These are phyloP conservation scores for Teunomyces atbi DNA, from an alignment of 805 yeast genomes.

Conservation along the genomic window DNA sequence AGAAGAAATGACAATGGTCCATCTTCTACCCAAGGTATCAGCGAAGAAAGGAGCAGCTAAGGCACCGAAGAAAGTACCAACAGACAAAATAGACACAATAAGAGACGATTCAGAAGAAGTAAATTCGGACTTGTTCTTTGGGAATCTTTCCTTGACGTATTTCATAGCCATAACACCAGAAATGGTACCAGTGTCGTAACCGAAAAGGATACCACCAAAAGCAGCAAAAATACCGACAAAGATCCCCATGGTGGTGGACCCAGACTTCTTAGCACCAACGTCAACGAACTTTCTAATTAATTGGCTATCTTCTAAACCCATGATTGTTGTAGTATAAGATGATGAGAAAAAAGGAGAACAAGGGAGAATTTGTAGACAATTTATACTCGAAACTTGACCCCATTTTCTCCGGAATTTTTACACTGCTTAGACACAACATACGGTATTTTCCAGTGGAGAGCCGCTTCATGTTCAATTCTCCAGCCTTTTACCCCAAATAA, in stretches of 20 bases:
- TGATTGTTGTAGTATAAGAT: constrained; percentile 10
- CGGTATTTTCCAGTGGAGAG: neutral
- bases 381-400: constrained; percentile 4
- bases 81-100: constrained; percentile 34
- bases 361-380: neutral
- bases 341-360: constrained; percentile 1
- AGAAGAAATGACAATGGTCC: constrained; percentile 33
- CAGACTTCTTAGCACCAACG: constrained; percentile 48
- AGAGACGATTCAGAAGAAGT: constrained; percentile 21
- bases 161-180: constrained; percentile 43
- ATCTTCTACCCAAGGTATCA: constrained; percentile 40
- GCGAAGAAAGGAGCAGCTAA: constrained; percentile 35
- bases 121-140: constrained; percentile 14
- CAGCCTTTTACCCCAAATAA: constrained; percentile 3
- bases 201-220: constrained; percentile 41
- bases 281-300: constrained; percentile 35
- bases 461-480: constrained; percentile 1
- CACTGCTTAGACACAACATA: neutral
- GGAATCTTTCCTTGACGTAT: constrained; percentile 30
- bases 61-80: constrained; percentile 43
- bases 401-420: constrained; percentile 1
- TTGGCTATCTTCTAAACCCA: constrained; percentile 40
- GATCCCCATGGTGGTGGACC: constrained; percentile 41
- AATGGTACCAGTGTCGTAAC: constrained; percentile 44
- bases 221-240: constrained; percentile 41